Evolutionary conservation across 805 yeast genomes (phyloP), one percentile per base, ranked within the genome.

Genomic region (Schizosaccharomyces cryophilus): DNA sequence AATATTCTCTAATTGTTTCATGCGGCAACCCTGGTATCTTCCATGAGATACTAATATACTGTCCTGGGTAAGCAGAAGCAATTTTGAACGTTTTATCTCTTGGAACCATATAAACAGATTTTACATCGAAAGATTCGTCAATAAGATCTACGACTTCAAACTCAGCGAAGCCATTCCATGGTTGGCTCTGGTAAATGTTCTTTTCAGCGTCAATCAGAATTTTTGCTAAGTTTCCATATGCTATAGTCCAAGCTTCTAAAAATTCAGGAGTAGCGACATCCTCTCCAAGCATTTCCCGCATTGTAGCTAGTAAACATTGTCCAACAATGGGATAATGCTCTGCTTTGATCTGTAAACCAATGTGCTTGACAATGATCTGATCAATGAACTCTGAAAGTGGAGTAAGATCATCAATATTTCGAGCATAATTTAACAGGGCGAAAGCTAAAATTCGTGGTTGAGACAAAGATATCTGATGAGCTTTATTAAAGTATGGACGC

Each of bases 271-370:
- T 79, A n/a, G 85, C 85, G n/a, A 60, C 19, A n/a, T 73, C 75
- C 54, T 72, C 75, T 4, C 85, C 86, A 42, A 83, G 71, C 51
- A 80, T 74, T 61, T 76, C 75, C 51, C 69, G 68, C 69, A 84
- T 74, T 15, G 87, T 79, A 31, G 71, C 71, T 40, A 83, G 67
- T n/a, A 84, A 69, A 63, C 76, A 74, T 38, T 69, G 67, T 35
- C 87, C 89, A 40, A 83, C 87, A 64, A 80, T 74, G 26, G 81
- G 79, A 66, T 83, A 83, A 62, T 83, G 87, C 62, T 80, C 84
- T 3, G 87, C 79, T 63, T 71, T 68, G 54, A 83, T 76, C 66
- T 79, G 79, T 63, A 84, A 72, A 55, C 85, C 84, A 62, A 78
- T 81, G 65, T 84, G 89, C 69, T 83, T 84, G 64, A 74, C 75